phyloP scores from a whole-genome alignment of 306 rosid species.

The Sicyos baderoa region DNA sequence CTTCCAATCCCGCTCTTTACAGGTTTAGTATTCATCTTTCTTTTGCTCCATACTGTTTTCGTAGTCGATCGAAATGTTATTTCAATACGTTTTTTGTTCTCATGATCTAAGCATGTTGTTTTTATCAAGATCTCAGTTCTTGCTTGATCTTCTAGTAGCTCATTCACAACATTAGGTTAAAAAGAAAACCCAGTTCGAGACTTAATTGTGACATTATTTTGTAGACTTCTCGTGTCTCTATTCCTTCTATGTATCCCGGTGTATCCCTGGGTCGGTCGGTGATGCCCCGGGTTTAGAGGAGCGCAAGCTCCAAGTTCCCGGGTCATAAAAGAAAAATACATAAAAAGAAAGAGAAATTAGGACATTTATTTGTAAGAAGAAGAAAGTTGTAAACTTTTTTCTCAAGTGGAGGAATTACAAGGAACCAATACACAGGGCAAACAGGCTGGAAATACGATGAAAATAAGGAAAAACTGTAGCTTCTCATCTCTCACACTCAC shows the following conservation, averaged over 20 bases:
- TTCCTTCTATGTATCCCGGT: no score
- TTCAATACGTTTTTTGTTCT: not conserved
- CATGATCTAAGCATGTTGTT: not conserved
- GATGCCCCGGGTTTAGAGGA: no score
- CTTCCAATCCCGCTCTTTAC: slow-evolving; percentile 73
- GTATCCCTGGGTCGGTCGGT: no score
- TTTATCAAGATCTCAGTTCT: not conserved
- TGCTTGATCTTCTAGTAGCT: not conserved
- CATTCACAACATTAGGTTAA: not conserved
- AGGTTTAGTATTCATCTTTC: slow-evolving; percentile 36
- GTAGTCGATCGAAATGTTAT: not conserved
- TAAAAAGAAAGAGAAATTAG: not conserved
- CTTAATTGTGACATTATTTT: no score
- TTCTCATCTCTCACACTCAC: not conserved
- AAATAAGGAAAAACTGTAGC: not conserved
- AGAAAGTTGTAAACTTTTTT: not conserved
- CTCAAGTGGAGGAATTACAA: not conserved
- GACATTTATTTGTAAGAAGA: not conserved
- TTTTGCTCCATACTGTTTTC: not conserved
- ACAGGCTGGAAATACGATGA: not conserved
- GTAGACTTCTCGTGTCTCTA: no score
- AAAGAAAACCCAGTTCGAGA: not conserved
- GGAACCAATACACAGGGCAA: not conserved
- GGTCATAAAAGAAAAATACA: no score
- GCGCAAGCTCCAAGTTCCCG: no score